Conservation (phyloP, 805 yeast genomes). For the Wickerhamiella sergipiensis region DNA sequence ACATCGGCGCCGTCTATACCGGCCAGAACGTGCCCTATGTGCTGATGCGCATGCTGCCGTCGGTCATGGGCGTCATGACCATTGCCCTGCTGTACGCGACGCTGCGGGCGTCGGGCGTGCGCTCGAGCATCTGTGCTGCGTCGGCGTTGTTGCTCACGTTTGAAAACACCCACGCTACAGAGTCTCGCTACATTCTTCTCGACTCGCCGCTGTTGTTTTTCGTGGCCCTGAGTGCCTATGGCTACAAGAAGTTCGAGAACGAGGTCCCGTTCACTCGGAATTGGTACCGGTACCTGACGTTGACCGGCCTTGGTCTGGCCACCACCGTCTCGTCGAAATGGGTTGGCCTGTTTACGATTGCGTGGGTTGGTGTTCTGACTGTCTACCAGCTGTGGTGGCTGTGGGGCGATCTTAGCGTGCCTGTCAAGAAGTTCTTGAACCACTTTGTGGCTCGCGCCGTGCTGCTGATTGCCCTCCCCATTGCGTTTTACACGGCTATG, state of each 20-base stretch:
- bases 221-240: conserved; percentile 35
- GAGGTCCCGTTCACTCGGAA: conserved; percentile 30
- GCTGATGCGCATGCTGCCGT: conserved; percentile 44
- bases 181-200: conserved; percentile 39
- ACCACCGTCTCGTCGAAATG: conserved; percentile 49
- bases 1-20: conserved; percentile 34
- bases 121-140: conserved; percentile 35
- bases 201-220: conserved; percentile 33
- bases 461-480: conserved; percentile 41
- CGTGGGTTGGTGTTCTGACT: conserved; percentile 45
- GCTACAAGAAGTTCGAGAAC: conserved; percentile 36
- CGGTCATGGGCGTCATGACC: conserved; percentile 38
- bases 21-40: conserved; percentile 34
- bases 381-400: conserved; percentile 48
- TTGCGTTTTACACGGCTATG: conserved; percentile 39
- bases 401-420: conserved; percentile 51
- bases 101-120: conserved; percentile 41
- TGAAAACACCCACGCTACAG: conserved; percentile 54
- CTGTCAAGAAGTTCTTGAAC: conserved; percentile 26
- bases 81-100: conserved; percentile 41
- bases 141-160: conserved; percentile 40
- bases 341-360: conserved; percentile 54
- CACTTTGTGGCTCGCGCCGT: conserved; percentile 31
- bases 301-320: conserved; percentile 39
- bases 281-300: conserved; percentile 41